Evolutionary conservation across 805 yeast genomes (phyloP), one percentile per base, ranked within the genome.

Genomic region (Metschnikowia arizonensis): DNA sequence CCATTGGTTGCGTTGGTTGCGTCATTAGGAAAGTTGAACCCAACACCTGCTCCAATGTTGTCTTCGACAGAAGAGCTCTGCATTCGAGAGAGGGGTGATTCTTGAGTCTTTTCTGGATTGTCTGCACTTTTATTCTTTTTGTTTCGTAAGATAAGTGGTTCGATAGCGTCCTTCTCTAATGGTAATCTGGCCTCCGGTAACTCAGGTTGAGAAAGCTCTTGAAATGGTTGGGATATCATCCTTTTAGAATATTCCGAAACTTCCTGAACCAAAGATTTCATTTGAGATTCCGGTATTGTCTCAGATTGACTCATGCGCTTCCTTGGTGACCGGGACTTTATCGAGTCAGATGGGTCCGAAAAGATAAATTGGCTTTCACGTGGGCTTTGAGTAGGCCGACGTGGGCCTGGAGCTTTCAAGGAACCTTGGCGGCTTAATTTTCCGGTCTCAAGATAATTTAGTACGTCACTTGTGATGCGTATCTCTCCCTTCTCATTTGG

Each of bases 11-110:
- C 51, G 45, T 70, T 70, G 5, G 48, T 40, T 17, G 18, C 45
- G 39, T 61, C 55, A 40, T 69, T 69, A 9, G 76, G 76, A 50
- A 71, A 72, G 39, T 62, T 61, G 47, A 70, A 71, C 11, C 55
- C 46, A 31, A 55, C 60, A 0, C 75, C 75, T 1, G 58, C 54
- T 5, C 74, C 75, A 14, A 50, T 56, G 44, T 69, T 69, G 42
- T 66, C 67, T 24, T 55, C 56, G 9, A 33, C 3, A 5, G 24
- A 7, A 7, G 33, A 15, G 29, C 21, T 5, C 28, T 28, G 32
- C 12, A 6, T 14, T 21, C 17, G 29, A 12, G 33, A 28, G 23
- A 17, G 21, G 11, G 32, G 9, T 10, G 33, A 6, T 9, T 21
- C 32, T n/a, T 9, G 25, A 12, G 11, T 3, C 11, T 14, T 10